Conservation (phyloP, 75 land plant species). For the Cryptomeria japonica region DNA sequence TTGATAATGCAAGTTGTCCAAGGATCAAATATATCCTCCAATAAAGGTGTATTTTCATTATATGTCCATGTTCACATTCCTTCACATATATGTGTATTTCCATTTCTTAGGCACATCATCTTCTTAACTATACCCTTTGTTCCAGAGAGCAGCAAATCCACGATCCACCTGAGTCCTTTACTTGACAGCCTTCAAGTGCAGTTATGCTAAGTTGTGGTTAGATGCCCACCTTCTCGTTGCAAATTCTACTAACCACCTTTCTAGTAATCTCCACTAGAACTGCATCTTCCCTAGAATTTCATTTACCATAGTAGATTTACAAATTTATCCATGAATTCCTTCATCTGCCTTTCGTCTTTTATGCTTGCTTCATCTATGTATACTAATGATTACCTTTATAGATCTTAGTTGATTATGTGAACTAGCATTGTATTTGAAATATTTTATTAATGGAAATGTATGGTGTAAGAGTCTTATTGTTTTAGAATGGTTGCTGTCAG, state of each 20-base stretch:
- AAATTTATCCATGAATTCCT: neutral
- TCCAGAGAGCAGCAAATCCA: neutral
- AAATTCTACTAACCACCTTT: neutral
- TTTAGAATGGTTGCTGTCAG: conserved; percentile 35
- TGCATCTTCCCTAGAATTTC: neutral
- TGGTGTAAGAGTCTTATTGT: neutral
- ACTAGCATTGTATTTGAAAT: neutral
- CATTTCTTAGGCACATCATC: neutral
- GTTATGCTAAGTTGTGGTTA: neutral
- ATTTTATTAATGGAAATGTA: neutral
- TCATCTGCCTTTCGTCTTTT: neutral
- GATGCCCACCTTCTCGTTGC: neutral
- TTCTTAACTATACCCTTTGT: neutral
- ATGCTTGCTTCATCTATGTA: neutral
- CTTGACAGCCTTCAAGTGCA: neutral
- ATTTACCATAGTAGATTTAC: neutral
- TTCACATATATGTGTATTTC: neutral
- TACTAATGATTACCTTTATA: neutral
- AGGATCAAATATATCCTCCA: neutral
- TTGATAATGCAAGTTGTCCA: neutral
- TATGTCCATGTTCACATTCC: neutral
- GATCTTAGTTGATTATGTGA: neutral
- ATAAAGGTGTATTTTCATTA: neutral
- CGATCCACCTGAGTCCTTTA: neutral
- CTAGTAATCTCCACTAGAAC: neutral